Conservation (phyloP, 2,329 filamentous ascomycete genomes). For the Cadophora luteo-olivacea region DNA sequence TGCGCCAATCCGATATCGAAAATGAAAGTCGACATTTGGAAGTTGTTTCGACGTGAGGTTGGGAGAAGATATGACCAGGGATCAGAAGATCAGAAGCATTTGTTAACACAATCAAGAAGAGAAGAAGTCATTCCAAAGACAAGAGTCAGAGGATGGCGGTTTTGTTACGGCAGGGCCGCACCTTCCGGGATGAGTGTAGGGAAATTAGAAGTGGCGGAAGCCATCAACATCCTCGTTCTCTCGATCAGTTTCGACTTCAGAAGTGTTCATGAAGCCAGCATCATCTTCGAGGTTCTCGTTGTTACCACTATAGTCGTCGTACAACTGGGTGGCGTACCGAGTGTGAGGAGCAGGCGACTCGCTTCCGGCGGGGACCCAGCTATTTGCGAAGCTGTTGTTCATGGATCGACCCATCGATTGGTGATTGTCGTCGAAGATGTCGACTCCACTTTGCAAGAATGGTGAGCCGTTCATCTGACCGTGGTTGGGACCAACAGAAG, state of each 20-base stretch:
- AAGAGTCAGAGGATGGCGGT: constrained; percentile 22
- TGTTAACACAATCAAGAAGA: constrained; percentile 30
- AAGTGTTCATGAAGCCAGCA: constrained; percentile 1
- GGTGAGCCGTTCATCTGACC: background rate
- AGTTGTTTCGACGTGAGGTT: constrained; percentile 2
- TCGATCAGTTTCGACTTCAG: background rate
- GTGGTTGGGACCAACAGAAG: background rate
- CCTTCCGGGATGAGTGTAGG: constrained; percentile 16
- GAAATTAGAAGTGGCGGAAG: constrained; percentile 9
- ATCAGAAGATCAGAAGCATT: constrained; percentile 28
- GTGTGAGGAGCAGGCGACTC: constrained; percentile 1
- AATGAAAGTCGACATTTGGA: background rate
- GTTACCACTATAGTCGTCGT: background rate
- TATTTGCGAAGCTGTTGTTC: background rate
- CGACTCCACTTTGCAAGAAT: background rate
- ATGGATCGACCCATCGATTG: background rate
- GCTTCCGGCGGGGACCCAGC: background rate
- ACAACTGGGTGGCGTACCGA: background rate
- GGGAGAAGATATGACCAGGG: constrained; percentile 18
- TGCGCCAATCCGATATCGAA: constrained; percentile 17
- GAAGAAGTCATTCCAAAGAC: constrained; percentile 17
- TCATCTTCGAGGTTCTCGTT: background rate
- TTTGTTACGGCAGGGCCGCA: constrained; percentile 26
- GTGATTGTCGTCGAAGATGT: background rate
- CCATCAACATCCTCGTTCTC: constrained; percentile 4